Base-by-base conservation (phyloP, 1,284 basidiomycete species). In the Rhodotorula sp. region DNA sequence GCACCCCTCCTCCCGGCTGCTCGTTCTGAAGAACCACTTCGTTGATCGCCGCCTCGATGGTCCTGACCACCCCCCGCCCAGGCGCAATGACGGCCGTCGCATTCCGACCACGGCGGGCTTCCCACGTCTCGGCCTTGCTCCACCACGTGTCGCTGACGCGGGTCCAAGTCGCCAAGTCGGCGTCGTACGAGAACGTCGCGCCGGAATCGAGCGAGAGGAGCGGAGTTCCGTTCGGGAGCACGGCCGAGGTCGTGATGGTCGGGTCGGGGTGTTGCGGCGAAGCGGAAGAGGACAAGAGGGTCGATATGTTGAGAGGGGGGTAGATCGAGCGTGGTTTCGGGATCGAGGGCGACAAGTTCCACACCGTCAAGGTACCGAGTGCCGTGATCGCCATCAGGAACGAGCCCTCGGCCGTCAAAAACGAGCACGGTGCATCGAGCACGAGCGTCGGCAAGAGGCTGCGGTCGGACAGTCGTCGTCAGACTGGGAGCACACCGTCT, bases 81-180 rank as follows among this genome's bases (percentile, higher is more conserved):
- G 61, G 45, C 51, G 62, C 62, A 29, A 45, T 8, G 24, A 26
- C 44, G 3, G 42, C 64, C 30, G 44, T 26, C 74, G 73, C 51
- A 76, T 73, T 37, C 79, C 64, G 66, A 26, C 81, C 80, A 68
- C 87, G 85, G 5, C 88, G 85, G 45, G 87, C 86, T 78, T 88
- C 87, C 89, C 91, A 91, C n/a, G 84, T 84, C 73, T 91, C 88
- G 48, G 89, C 89, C 75, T 88, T 85, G 0, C 87, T 83, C 88
- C 89, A 93, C 89, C 91, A 92, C 1, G 85, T 81, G 54, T 91
- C 89, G 57, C 87, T 87, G 54, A 95, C 81, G 75, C 88, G 88
- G 51, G 87, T 84, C 88, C 91, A 95, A 4, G 85, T 80, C 26
- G 81, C 80, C 3, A 94, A 83, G 4, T 83, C 80, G 2, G 84